Evolutionary conservation across 768 basidiomycete genomes (phyloP), one percentile per base, ranked within the genome.

Genomic region (Boletus vinaceobasis): DNA sequence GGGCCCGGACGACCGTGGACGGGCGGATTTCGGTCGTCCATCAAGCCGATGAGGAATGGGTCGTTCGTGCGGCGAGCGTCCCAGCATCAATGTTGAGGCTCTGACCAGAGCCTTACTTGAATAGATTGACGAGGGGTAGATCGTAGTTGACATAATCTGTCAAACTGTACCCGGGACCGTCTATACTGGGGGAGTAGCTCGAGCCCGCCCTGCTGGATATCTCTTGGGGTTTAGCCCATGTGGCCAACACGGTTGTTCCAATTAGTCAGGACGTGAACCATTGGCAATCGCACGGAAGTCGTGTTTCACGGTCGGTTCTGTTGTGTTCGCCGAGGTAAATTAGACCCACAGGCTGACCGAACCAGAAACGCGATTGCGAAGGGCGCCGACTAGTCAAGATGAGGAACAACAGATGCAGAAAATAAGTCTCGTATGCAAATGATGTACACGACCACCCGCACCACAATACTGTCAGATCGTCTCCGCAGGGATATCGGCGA

Each of bases 191-290:
- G 0, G 87, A 78, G 58, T 76, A 70, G 1, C 86, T 81, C 17
- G 75, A 59, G 59, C 69, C 79, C 0, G 91, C 90, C 79, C 86
- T 82, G 59, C 80, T 83, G 61, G 75, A 78, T 66, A 97, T 82
- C 56, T 88, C 85, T 64, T 82, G 82, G 84, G 0, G 90, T 90
- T 66, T 83, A 88, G 0, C 94, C 96, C 48, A 95, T 65, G 68
- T 95, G 98, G 0, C 97, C 97, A 38, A 85, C 81, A 37, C 96
- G 89, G 62, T 84, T 84, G 50, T 84, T 87, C 77, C 88, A 97
- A 7, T 96, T 97, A 99, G 67, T 99, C 97, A 0, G 97, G 96
- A 9, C 97, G 84, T 0, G 88, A 87, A 65, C 98, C 96, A 55
- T 86, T 88, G 35, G 86, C 88, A 66, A 78, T 86, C 0, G 86